A percentile compares a stretch with the other conserved stretches of the same genome.
Evolutionary conservation across 805 yeast species (phyloP).

Genomic region (Maudiozyma turicensis): DNA sequence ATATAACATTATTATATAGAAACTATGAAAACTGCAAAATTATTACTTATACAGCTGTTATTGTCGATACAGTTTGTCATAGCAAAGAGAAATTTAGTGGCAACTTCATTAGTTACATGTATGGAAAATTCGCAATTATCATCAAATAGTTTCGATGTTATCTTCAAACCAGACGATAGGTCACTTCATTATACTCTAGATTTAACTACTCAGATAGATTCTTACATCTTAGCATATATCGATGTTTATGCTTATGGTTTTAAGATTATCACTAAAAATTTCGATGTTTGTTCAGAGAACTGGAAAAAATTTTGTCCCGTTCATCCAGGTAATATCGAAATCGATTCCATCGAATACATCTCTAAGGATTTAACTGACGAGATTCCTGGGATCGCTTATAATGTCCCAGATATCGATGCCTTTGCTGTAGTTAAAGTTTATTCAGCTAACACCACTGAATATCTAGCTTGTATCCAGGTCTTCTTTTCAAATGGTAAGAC

Average conservation of each 20-base stretch:
- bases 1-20: too few species aligned
- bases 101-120: conserved; percentile 79
- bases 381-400: conserved; percentile 79
- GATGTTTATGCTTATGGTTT: conserved; percentile 84
- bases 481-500: conserved; percentile 69
- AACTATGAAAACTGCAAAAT: too few species aligned
- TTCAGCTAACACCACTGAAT: conserved; percentile 30
- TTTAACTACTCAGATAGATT: conserved; percentile 57
- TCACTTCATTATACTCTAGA: conserved; percentile 62
- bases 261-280: conserved; percentile 43
- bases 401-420: conserved; percentile 83
- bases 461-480: conserved; percentile 67
- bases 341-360: conserved; percentile 60
- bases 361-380: conserved; percentile 37
- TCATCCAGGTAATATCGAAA: conserved; percentile 69
- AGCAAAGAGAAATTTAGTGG: conserved; percentile 24
- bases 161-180: conserved; percentile 61
- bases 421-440: conserved; percentile 50
- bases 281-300: conserved; percentile 53
- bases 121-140: conserved; percentile 66
- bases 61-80: not conserved
- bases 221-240: conserved; percentile 57
- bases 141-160: conserved; percentile 66
- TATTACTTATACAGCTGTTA: not conserved
- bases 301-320: conserved; percentile 91